These are phyloP conservation scores for Aureobasidium sp. DNA, from an alignment of 2,329 filamentous ascomycete species.

Conservation along the genomic window DNA sequence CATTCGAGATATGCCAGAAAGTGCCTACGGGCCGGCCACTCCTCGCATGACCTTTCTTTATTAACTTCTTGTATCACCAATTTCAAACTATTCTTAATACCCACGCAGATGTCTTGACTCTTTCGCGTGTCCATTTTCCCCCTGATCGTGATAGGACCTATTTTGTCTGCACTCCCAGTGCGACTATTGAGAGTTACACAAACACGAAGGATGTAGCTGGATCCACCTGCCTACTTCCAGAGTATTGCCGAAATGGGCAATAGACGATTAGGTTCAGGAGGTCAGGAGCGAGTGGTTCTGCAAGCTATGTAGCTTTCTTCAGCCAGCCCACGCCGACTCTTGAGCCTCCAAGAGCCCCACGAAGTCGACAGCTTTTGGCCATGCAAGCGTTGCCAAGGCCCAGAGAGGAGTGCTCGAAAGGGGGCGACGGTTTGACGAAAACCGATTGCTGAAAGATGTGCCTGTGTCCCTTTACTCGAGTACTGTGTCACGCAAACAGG, in stretches of 20 bases:
- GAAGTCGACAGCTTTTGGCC: not conserved
- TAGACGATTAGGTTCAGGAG: conserved; percentile 1
- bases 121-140: not conserved
- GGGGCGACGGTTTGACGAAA: conserved; percentile 4
- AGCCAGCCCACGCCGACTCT: conserved; percentile 1
- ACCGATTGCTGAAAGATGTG: not conserved
- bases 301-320: not conserved
- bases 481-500: not conserved
- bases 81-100: not conserved
- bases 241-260: not conserved
- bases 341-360: not conserved
- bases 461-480: not conserved
- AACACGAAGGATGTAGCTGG: not conserved
- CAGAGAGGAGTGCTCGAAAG: not conserved
- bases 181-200: not conserved
- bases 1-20: not conserved
- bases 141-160: not conserved
- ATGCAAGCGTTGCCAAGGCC: conserved; percentile 11
- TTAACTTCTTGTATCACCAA: conserved; percentile 12
- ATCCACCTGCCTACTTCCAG: not conserved
- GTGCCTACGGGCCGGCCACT: not conserved
- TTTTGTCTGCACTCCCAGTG: not conserved
- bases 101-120: not conserved
- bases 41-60: not conserved
- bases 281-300: not conserved